A percentile compares a stretch with the other conserved stretches of the same genome.
Evolutionary conservation across 495 filamentous ascomycete species (phyloP).

Genomic region (Hypoxylon intermedium): DNA sequence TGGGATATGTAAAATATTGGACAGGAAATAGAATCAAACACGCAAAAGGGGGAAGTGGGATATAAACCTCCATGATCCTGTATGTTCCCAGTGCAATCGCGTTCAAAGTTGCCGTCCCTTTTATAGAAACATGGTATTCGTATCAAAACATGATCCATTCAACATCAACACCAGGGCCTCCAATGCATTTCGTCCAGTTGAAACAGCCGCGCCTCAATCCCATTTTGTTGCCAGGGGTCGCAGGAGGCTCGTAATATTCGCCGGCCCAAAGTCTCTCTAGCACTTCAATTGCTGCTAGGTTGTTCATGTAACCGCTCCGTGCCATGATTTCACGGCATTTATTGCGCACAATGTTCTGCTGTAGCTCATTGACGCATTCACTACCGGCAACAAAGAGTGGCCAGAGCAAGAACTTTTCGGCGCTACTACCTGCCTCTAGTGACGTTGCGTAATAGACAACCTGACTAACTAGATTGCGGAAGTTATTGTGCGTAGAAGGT

Average conservation of each 20-base stretch:
- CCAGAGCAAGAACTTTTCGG: conserved; percentile 92
- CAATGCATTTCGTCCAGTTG: conserved; percentile 79
- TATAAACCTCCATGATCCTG: conserved; percentile 31
- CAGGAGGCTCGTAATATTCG: conserved; percentile 56
- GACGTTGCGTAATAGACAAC: conserved; percentile 82
- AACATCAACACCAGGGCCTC: conserved; percentile 68
- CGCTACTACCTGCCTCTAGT: conserved; percentile 67
- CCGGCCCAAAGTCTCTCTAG: conserved; percentile 82
- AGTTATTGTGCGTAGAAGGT: conserved; percentile 76
- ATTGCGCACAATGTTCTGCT: conserved; percentile 76
- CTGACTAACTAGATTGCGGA: conserved; percentile 81
- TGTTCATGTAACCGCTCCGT: conserved; percentile 91
- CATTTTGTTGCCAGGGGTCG: conserved; percentile 40
- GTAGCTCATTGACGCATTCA: conserved; percentile 83
- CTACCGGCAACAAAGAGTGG: conserved; percentile 90
- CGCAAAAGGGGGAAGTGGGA: conserved; percentile 2
- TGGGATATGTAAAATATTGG: conserved; percentile 18
- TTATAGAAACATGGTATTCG: conserved; percentile 14
- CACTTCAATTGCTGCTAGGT: conserved; percentile 82
- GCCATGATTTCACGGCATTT: conserved; percentile 86
- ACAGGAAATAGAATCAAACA: conserved; percentile 13
- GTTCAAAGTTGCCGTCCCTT: conserved; percentile 22
- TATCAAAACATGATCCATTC: conserved; percentile 86
- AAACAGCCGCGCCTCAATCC: conserved; percentile 60
- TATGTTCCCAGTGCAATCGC: conserved; percentile 24